These are phyloP conservation scores for Globisporangium nagaii DNA, from an alignment of 352 stramenopile species.

Conservation along the genomic window DNA sequence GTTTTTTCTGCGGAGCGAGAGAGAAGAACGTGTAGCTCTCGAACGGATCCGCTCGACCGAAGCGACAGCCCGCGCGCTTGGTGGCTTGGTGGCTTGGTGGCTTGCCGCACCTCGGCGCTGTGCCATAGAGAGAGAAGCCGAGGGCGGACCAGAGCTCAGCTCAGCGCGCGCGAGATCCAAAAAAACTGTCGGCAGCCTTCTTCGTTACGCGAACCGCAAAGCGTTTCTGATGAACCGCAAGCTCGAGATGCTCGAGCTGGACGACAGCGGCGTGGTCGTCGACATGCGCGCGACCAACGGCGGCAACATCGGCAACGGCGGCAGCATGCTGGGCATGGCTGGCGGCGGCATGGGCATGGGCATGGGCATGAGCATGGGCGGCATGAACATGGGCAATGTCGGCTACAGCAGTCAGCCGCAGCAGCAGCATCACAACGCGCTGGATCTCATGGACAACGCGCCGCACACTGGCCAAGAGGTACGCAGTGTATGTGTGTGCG, in stretches of 20 bases:
- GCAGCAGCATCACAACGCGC: neutral
- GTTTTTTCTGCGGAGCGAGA: too few species aligned
- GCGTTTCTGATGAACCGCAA: conserved; percentile 61
- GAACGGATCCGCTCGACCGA: too few species aligned
- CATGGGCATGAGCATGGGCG: neutral
- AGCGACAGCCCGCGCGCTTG: too few species aligned
- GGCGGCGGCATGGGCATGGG: conserved; percentile 25
- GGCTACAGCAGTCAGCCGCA: neutral
- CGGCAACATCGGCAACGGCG: too few species aligned
- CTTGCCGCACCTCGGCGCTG: too few species aligned
- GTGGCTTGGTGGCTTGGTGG: too few species aligned
- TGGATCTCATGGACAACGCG: conserved; percentile 1
- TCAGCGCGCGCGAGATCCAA: neutral
- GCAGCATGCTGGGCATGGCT: conserved; percentile 29
- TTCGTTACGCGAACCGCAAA: conserved; percentile 3
- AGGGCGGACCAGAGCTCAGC: neutral
- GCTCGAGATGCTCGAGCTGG: conserved; percentile 51
- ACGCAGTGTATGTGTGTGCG: neutral
- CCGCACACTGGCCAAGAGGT: neutral
- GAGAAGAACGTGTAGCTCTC: too few species aligned
- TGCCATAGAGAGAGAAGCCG: neutral
- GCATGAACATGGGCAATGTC: neutral
- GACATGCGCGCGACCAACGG: conserved; percentile 11
- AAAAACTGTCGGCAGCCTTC: conserved; percentile 4
- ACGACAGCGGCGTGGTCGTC: conserved; percentile 32